These are phyloP conservation scores for Lachancea sp. DNA, from an alignment of 805 yeast species.

Conservation along the genomic window DNA sequence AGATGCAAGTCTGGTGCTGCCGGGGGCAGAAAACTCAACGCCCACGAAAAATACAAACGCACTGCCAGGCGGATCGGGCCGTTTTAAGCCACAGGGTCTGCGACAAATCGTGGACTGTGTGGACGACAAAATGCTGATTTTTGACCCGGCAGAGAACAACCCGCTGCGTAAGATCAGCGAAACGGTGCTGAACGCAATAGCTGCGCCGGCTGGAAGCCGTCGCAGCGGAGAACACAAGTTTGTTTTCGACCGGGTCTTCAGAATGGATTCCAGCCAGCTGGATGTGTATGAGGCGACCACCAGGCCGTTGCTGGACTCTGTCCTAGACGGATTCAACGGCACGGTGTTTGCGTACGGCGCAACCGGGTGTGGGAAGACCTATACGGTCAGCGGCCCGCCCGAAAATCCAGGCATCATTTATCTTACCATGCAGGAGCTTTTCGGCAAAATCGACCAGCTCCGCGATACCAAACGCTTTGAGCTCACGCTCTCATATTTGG, in stretches of 20 bases:
- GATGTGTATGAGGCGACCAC: slow-evolving; percentile 66
- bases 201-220: slow-evolving; percentile 16
- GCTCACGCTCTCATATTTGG: slow-evolving; percentile 66
- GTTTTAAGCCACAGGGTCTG: slow-evolving; percentile 42
- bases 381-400: slow-evolving; percentile 74
- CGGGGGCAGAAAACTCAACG: slow-evolving; percentile 4
- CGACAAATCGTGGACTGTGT: slow-evolving; percentile 71
- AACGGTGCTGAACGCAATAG: slow-evolving; percentile 25
- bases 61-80: too few relatives aligned
- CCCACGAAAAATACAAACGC: slow-evolving; percentile 6
- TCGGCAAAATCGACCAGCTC: slow-evolving; percentile 49
- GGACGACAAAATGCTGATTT: slow-evolving; percentile 78
- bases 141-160: slow-evolving; percentile 74
- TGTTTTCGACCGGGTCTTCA: slow-evolving; percentile 76
- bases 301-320: slow-evolving; percentile 61
- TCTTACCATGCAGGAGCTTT: slow-evolving; percentile 70
- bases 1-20: slow-evolving; percentile 6
- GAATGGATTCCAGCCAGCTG: slow-evolving; percentile 54
- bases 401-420: slow-evolving; percentile 75
- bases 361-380: slow-evolving; percentile 97
- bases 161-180: slow-evolving; percentile 39
- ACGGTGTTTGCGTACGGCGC: slow-evolving; percentile 96
- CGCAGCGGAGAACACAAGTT: slow-evolving; percentile 56
- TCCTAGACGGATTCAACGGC: slow-evolving; percentile 80
- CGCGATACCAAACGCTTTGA: slow-evolving; percentile 52